These are phyloP conservation scores for Pichia sp. DNA, from an alignment of 1,139 yeast genomes.

Conservation along the genomic window DNA sequence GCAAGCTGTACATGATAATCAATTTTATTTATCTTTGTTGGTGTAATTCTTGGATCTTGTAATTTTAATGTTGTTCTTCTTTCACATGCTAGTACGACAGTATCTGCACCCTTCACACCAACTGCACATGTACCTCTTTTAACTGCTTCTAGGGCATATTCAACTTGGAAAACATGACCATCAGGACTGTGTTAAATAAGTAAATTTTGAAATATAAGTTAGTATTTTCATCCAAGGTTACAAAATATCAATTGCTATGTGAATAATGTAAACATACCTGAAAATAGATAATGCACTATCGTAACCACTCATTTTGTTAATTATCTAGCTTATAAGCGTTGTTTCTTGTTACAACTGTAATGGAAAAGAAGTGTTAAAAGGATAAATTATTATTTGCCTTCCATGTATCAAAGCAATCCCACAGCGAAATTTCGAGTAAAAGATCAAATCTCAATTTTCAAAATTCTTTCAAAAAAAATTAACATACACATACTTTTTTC, in stretches of 20 bases:
- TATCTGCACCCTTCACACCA: conserved; percentile 85
- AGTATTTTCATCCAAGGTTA: neutral
- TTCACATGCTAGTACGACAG: conserved; percentile 94
- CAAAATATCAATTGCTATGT: no score
- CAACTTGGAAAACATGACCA: conserved; percentile 98
- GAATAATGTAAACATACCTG: conserved; percentile 51
- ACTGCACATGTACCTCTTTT: conserved; percentile 98
- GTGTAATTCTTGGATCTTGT: conserved; percentile 95
- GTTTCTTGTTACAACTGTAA: no score
- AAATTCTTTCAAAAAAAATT: no score
- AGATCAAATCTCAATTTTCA: neutral
- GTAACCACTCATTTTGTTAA: conserved; percentile 84
- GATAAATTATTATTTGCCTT: neutral
- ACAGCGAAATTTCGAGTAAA: neutral
- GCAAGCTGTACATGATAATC: conserved; percentile 90
- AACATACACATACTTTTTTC: no score
- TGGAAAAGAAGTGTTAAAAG: no score
- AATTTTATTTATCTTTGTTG: conserved; percentile 85
- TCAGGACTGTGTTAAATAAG: conserved; percentile 65
- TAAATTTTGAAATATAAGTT: conserved; percentile 1
- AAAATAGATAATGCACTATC: conserved; percentile 97
- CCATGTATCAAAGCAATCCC: neutral
- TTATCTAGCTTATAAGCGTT: no score
- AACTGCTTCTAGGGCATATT: conserved; percentile 96
- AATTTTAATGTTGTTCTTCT: conserved; percentile 90